Evolutionary conservation across 2,329 filamentous ascomycete species (phyloP).

Genomic region (Stachybotrys elegans): DNA sequence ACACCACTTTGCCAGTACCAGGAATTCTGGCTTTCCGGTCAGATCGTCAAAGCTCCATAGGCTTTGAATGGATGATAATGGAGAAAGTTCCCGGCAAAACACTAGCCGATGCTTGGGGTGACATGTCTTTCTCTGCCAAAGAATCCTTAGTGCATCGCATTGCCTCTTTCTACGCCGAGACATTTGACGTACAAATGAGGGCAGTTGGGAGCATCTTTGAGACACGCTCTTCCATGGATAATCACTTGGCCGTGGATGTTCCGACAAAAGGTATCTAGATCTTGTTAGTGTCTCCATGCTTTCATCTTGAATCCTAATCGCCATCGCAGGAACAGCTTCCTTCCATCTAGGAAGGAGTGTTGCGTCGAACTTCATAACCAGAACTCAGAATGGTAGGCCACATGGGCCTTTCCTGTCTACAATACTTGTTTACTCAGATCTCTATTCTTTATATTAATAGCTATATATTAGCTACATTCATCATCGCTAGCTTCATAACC

Average conservation of each 20-base stretch:
- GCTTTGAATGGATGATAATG: constrained; percentile 38
- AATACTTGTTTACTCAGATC: too few species aligned
- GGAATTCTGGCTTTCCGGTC: constrained; percentile 25
- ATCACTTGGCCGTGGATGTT: constrained; percentile 5
- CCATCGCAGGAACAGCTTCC: background rate
- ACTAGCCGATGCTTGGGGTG: constrained; percentile 22
- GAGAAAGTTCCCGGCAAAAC: constrained; percentile 19
- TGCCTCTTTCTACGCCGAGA: constrained; percentile 1
- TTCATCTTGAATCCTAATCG: background rate
- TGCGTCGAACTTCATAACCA: background rate
- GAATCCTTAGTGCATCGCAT: constrained; percentile 5
- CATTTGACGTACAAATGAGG: constrained; percentile 22
- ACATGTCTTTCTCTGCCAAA: constrained; percentile 3
- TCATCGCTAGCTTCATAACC: background rate
- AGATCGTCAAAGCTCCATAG: constrained; percentile 23
- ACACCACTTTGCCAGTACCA: constrained; percentile 27
- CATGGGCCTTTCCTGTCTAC: too few species aligned
- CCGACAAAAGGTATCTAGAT: background rate
- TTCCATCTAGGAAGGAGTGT: constrained; percentile 1
- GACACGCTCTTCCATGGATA: background rate
- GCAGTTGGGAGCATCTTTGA: constrained; percentile 13
- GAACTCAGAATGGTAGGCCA: background rate
- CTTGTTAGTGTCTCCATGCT: background rate
- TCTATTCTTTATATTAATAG: too few species aligned
- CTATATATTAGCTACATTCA: too few species aligned